Evolutionary conservation across 768 basidiomycete species (phyloP), one percentile per base, ranked within the genome.

Genomic region (Xerocomus potaroensis): DNA sequence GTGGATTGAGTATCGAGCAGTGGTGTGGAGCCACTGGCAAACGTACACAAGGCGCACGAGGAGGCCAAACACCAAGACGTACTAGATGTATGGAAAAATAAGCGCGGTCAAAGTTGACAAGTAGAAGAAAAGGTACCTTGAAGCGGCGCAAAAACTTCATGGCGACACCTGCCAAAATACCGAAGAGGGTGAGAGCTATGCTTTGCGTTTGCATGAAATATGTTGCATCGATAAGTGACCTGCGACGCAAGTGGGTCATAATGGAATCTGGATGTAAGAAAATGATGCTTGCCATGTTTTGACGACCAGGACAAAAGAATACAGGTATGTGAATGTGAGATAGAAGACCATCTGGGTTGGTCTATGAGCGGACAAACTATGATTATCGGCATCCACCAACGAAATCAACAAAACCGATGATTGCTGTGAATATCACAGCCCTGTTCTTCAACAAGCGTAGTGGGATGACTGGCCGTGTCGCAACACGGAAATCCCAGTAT

Each of bases 291-390:
- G 70, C 78, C 78, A 77, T 32, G 72, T 70, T 51, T 76, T 76
- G 16, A 76, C 74, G 22, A 78, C 68, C 9, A 77, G 47, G 31
- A 84, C 73, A 62, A 81, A 87, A 2, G 82, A 83, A 69, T 79
- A 89, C 15, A 87, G 76, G 59, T 88, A 89, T 10, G 83, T 80
- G 64, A 69, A 83, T 1, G 84, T 82, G 37, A 90, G 72, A 69
- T 78, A 83, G 67, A 78, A 83, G 2, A 81, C 79, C 55, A 78
- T 56, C 80, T 83, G 43, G 6, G 6, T 5, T 7, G 11, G n/a
- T 8, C 19, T n/a, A 41, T 41, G 8, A 27, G 36, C n/a, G 15
- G 23, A 47, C n/a, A 51, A 48, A 45, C 31, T 43, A 32, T 18
- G 39, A 34, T 34, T 14, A 30, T 8, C 10, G 12, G 15, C 34